Conservation (phyloP, 2,329 filamentous ascomycete genomes). For the Magnaporthiopsis rhizophila region DNA sequence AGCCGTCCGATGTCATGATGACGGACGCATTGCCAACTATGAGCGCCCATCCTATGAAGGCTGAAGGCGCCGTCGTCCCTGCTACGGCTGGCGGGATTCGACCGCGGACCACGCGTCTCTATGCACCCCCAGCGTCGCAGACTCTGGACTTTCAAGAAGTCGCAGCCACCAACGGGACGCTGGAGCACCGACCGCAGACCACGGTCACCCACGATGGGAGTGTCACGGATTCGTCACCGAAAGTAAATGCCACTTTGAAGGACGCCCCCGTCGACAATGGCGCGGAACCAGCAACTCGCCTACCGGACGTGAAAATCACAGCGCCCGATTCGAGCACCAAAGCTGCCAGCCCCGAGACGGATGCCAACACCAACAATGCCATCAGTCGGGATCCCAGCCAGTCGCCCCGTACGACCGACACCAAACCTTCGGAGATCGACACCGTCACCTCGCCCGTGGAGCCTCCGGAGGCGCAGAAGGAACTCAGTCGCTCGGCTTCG, state of each 20-base stretch:
- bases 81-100: too few species aligned
- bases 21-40: slow-evolving; percentile 13
- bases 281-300: slow-evolving; percentile 4
- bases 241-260: not conserved
- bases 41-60: too few species aligned
- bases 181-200: too few species aligned
- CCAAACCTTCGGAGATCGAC: slow-evolving; percentile 42
- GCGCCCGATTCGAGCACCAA: slow-evolving; percentile 18
- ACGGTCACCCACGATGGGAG: too few species aligned
- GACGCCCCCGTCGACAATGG: not conserved
- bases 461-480: slow-evolving; percentile 23
- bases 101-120: too few species aligned
- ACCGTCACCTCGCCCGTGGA: slow-evolving; percentile 28
- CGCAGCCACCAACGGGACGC: too few species aligned
- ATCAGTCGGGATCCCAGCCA: slow-evolving; percentile 37
- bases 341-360: slow-evolving; percentile 32
- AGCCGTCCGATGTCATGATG: slow-evolving; percentile 16
- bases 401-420: slow-evolving; percentile 41
- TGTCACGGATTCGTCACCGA: too few species aligned
- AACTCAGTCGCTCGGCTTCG: slow-evolving; percentile 24
- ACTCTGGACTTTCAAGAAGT: too few species aligned
- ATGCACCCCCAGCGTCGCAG: too few species aligned
- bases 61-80: not conserved
- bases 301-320: slow-evolving; percentile 20
- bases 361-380: slow-evolving; percentile 33